These are phyloP conservation scores for Camellia japonica DNA, from an alignment of 148 eudicot genomes.

Conservation along the genomic window DNA sequence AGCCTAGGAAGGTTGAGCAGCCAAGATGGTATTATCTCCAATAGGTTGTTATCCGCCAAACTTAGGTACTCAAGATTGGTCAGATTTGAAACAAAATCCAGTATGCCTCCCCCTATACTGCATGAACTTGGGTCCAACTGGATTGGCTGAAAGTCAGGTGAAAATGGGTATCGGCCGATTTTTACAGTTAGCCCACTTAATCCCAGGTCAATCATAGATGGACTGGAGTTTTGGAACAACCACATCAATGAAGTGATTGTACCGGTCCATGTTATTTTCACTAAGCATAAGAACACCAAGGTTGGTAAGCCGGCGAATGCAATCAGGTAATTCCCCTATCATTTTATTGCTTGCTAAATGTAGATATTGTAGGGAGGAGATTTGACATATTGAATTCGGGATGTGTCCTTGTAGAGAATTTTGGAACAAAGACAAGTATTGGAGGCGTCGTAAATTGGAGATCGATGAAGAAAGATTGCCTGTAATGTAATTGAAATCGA, in stretches of 20 bases:
- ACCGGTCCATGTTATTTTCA: not conserved
- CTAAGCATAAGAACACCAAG: not conserved
- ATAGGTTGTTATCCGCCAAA: not conserved
- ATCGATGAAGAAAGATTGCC: not conserved
- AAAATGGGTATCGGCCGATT: not conserved
- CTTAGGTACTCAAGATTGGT: not conserved
- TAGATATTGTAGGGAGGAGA: not conserved
- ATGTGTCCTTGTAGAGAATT: not conserved
- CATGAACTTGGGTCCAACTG: not conserved
- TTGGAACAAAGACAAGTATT: not conserved
- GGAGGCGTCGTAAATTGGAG: not conserved
- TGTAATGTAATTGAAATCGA: not conserved
- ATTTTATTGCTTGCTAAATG: not conserved
- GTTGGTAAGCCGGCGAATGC: not conserved
- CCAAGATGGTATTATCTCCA: not conserved
- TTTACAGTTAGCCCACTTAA: not conserved
- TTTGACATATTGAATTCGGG: not conserved
- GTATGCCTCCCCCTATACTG: not conserved
- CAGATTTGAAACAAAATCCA: not conserved
- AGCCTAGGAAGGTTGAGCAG: not conserved
- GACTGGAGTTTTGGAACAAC: not conserved
- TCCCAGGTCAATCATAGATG: not conserved
- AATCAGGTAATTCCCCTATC: not conserved
- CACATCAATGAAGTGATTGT: not conserved
- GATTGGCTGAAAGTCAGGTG: not conserved